Evolutionary conservation across 306 rosid genomes (phyloP).

Genomic region (Citrullus amarus): DNA sequence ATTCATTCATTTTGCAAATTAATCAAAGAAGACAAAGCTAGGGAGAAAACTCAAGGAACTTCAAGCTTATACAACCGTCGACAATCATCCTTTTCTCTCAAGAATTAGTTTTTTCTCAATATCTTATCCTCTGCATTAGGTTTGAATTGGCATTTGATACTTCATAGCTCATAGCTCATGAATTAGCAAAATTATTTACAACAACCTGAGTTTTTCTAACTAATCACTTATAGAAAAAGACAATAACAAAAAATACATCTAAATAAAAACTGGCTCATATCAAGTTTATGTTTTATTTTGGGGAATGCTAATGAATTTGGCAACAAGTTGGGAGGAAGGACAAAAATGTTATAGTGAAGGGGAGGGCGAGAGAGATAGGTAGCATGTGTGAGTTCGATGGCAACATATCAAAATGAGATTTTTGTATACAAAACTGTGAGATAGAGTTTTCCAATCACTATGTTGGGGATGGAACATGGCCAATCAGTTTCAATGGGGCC

Average conservation of each 20-base stretch:
- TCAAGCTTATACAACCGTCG: too few species aligned
- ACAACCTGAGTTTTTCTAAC: not conserved
- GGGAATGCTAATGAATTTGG: not conserved
- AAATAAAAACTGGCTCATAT: not conserved
- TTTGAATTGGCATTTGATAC: not conserved
- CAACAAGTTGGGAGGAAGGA: not conserved
- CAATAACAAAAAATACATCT: not conserved
- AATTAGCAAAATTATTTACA: not conserved
- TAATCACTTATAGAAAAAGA: not conserved
- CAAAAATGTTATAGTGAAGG: not conserved
- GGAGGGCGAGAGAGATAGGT: not conserved
- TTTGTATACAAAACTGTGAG: not conserved
- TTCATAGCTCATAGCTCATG: too few species aligned
- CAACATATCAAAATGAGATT: not conserved
- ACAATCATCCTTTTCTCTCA: too few species aligned
- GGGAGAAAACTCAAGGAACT: not conserved
- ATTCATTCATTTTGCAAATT: not conserved
- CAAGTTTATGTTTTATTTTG: not conserved
- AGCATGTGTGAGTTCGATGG: not conserved
- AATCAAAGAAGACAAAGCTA: not conserved
- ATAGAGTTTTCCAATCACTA: not conserved
- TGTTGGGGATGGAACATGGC: not conserved
- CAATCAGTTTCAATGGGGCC: not conserved
- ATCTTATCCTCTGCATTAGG: not conserved
- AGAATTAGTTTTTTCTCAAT: too few species aligned